A percentile compares a stretch with the other conserved stretches of the same genome.
These are phyloP conservation scores for Fusarium tuaranense DNA, from an alignment of 2,329 filamentous ascomycete species.

Conservation along the genomic window DNA sequence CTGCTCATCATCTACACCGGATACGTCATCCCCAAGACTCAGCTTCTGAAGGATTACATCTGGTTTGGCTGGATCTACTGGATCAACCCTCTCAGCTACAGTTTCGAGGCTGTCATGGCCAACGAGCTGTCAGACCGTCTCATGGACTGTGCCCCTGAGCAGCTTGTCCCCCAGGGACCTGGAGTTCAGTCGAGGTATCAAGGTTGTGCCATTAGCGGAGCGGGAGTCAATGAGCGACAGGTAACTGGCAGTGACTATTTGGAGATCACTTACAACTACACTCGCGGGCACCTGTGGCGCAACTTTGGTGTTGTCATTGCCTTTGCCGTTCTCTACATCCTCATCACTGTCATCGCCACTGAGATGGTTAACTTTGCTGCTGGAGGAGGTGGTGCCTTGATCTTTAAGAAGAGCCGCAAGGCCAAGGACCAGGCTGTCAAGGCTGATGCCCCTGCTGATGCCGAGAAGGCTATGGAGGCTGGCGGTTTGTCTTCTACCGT, in stretches of 20 bases:
- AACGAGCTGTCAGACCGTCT: slow-evolving; percentile 66
- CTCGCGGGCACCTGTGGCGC: slow-evolving; percentile 36
- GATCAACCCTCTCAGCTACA: slow-evolving; percentile 73
- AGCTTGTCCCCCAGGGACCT: slow-evolving; percentile 61
- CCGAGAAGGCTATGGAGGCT: slow-evolving; percentile 39
- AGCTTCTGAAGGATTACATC: slow-evolving; percentile 68
- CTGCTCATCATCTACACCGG: slow-evolving; percentile 75
- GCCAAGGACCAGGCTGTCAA: slow-evolving; percentile 58
- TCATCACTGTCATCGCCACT: slow-evolving; percentile 36
- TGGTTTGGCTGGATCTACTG: slow-evolving; percentile 78
- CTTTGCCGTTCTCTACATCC: slow-evolving; percentile 31
- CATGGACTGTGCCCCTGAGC: slow-evolving; percentile 59
- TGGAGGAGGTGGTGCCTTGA: slow-evolving; percentile 74
- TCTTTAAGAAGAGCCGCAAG: slow-evolving; percentile 76
- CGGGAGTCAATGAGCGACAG: slow-evolving; percentile 42
- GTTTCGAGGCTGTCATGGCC: slow-evolving; percentile 70
- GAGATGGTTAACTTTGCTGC: slow-evolving; percentile 50
- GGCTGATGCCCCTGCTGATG: slow-evolving; percentile 41
- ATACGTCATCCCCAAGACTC: slow-evolving; percentile 68
- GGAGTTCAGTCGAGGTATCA: slow-evolving; percentile 57
- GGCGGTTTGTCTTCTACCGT: slow-evolving; percentile 9
- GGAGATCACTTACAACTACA: slow-evolving; percentile 59
- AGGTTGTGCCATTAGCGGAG: slow-evolving; percentile 67
- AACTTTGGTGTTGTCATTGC: slow-evolving; percentile 40
- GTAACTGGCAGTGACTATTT: slow-evolving; percentile 69